Percentiles rank a stretch among this genome's conserved stretches.
These are phyloP conservation scores for Arabidopsis lyrata DNA, from an alignment of 441 rosid genomes.

Conservation along the genomic window DNA sequence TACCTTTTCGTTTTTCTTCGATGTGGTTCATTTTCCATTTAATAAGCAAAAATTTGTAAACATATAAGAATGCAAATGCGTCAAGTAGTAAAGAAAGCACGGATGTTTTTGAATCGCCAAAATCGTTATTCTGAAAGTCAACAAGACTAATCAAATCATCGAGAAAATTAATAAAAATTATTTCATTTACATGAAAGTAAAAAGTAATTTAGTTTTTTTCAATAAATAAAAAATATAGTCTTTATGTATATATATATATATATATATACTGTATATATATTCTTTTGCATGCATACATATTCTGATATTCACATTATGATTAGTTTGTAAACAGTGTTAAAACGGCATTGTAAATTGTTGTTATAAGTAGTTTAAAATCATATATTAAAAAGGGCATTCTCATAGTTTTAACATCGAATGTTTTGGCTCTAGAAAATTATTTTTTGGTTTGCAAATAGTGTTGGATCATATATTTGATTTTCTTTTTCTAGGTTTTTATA, in stretches of 20 bases:
- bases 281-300: background rate
- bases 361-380: background rate
- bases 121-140: background rate
- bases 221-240: background rate
- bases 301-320: background rate
- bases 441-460: background rate
- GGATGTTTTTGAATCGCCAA: background rate
- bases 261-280: too few relatives aligned
- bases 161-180: background rate
- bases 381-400: too few relatives aligned
- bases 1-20: slow-evolving; percentile 4
- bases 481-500: background rate
- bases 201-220: background rate
- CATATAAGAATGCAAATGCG: slow-evolving; percentile 21
- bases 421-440: too few relatives aligned
- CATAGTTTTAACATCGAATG: too few relatives aligned
- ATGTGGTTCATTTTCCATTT: slow-evolving; percentile 12
- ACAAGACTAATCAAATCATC: slow-evolving; percentile 7
- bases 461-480: background rate
- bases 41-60: too few relatives aligned
- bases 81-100: background rate
- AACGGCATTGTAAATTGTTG: too few relatives aligned
- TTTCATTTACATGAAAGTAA: background rate
- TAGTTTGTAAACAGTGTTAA: background rate
- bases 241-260: too few relatives aligned